These are phyloP conservation scores for Kandelia obovata DNA, from an alignment of 345 rosid genomes.

Conservation along the genomic window DNA sequence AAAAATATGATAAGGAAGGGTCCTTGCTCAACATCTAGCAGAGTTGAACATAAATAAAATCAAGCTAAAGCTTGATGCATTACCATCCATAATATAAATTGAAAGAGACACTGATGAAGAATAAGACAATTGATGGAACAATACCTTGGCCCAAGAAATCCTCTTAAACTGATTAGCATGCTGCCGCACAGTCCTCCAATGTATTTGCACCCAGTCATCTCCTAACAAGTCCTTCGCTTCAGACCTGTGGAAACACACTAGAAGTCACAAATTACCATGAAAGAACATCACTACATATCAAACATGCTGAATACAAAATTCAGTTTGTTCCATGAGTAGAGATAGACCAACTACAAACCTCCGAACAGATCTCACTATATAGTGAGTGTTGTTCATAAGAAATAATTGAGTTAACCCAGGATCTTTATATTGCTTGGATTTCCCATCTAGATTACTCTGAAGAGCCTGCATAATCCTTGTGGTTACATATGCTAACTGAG, in stretches of 20 bases:
- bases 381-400: constrained; percentile 94
- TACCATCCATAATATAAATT: background rate
- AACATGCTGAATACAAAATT: constrained; percentile 13
- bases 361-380: constrained; percentile 92
- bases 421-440: constrained; percentile 94
- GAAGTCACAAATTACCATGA: constrained; percentile 1
- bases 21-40: background rate
- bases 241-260: constrained; percentile 50
- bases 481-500: constrained; percentile 62
- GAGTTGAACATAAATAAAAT: background rate
- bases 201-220: constrained; percentile 99
- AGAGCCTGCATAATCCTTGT: constrained; percentile 87
- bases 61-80: constrained; percentile 1
- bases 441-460: constrained; percentile 83
- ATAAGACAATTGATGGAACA: background rate
- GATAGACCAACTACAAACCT: constrained; percentile 41
- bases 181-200: constrained; percentile 89
- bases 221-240: constrained; percentile 93
- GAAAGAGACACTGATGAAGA: constrained; percentile 1
- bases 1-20: no score
- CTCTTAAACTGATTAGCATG: constrained; percentile 98
- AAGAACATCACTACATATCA: background rate
- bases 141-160: constrained; percentile 95
- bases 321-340: no score
- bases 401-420: constrained; percentile 88